These are phyloP conservation scores for Calonectria leucothoes DNA, from an alignment of 2,329 filamentous ascomycete genomes.

Conservation along the genomic window DNA sequence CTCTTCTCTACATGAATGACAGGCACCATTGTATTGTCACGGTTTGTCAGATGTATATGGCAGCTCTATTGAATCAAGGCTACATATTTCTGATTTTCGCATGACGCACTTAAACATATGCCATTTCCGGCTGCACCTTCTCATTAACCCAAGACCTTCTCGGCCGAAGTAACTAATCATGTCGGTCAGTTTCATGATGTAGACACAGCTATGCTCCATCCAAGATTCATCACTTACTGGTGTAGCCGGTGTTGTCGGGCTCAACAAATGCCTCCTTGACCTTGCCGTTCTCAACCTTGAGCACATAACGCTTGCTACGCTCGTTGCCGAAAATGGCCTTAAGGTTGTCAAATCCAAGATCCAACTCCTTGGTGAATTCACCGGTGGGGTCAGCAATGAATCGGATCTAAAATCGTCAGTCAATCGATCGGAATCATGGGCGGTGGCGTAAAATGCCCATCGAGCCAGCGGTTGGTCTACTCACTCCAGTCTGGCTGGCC, in stretches of 20 bases:
- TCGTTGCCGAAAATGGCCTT: constrained; percentile 82
- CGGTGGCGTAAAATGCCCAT: background rate
- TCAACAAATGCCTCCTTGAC: constrained; percentile 86
- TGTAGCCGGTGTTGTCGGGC: constrained; percentile 86
- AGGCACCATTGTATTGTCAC: background rate
- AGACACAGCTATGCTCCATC: background rate
- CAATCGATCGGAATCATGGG: background rate
- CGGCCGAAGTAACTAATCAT: constrained; percentile 60
- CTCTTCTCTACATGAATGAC: background rate
- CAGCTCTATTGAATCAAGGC: background rate
- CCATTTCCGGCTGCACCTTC: background rate
- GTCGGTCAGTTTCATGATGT: background rate
- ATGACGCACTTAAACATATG: background rate
- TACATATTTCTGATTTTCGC: background rate
- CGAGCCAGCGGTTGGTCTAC: constrained; percentile 47
- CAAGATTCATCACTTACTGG: constrained; percentile 65
- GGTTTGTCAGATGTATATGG: background rate
- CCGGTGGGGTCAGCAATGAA: constrained; percentile 87
- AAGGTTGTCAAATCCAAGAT: constrained; percentile 78
- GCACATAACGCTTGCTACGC: constrained; percentile 88
- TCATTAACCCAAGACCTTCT: constrained; percentile 57
- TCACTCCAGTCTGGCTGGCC: constrained; percentile 77
- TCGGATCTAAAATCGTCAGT: constrained; percentile 71
- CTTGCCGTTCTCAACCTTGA: constrained; percentile 86
- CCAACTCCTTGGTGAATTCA: constrained; percentile 84